Conservation (phyloP, 495 filamentous ascomycete genomes). For the Parmelia sp. region DNA sequence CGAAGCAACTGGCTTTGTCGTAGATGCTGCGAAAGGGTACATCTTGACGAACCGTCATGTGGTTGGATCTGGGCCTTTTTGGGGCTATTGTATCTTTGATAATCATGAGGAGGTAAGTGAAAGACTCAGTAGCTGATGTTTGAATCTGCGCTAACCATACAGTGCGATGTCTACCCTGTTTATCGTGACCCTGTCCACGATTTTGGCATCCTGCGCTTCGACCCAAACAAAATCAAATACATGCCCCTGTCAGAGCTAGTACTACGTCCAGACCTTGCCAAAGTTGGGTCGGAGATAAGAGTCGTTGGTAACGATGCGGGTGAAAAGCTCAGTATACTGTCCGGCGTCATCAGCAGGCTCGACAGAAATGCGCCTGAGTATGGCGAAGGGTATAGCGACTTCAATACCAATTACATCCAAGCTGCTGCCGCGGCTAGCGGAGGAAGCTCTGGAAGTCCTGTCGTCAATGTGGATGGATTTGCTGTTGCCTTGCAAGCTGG, state of each 20-base stretch:
- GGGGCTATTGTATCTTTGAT: conserved; percentile 96
- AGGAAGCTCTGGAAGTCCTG: conserved; percentile 92
- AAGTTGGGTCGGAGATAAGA: conserved; percentile 86
- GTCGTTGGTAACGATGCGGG: conserved; percentile 98
- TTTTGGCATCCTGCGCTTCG: conserved; percentile 93
- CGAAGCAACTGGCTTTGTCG: conserved; percentile 96
- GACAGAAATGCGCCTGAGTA: conserved; percentile 98
- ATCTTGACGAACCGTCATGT: conserved; percentile 91
- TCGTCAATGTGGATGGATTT: conserved; percentile 90
- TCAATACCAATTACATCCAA: conserved; percentile 99
- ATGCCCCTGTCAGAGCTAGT: conserved; percentile 77
- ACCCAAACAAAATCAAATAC: conserved; percentile 92
- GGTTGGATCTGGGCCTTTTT: conserved; percentile 93
- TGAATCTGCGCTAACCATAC: conserved; percentile 22
- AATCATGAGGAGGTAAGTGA: conserved; percentile 79
- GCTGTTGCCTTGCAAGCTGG: conserved; percentile 93
- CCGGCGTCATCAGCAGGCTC: conserved; percentile 91
- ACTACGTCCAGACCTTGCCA: conserved; percentile 80
- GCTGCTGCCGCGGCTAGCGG: conserved; percentile 93
- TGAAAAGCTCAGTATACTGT: conserved; percentile 96
- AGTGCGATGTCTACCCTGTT: conserved; percentile 95
- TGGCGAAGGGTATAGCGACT: conserved; percentile 96
- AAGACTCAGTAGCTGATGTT: neutral
- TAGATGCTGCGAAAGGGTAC: conserved; percentile 89
- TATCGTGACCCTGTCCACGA: conserved; percentile 98